A percentile compares a stretch with the other conserved stretches of the same genome.
Evolutionary conservation across 169 alveolate genomes (phyloP).

Genomic region (Plasmodium gonderi): DNA sequence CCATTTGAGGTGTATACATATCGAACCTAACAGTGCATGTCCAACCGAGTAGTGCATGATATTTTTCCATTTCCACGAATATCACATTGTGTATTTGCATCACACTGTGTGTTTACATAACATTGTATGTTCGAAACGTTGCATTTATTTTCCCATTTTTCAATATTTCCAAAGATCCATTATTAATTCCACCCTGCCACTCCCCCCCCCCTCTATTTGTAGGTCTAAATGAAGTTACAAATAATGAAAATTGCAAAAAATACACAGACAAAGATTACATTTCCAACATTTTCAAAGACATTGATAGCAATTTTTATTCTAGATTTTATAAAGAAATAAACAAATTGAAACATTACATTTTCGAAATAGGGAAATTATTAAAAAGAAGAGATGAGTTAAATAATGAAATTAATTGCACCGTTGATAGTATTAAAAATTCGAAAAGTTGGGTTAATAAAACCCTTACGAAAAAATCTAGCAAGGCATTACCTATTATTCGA

Average conservation of each 20-base stretch:
- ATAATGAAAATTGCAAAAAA: slow-evolving; percentile 2
- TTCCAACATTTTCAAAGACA: neutral
- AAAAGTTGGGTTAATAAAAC: slow-evolving; percentile 9
- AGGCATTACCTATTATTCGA: slow-evolving; percentile 15
- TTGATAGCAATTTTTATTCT: slow-evolving; percentile 7
- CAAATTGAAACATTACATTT: slow-evolving; percentile 12
- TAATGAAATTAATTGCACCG: neutral
- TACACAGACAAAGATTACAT: slow-evolving; percentile 19
- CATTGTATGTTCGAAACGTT: no score
- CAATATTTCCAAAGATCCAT: no score
- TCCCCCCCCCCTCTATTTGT: neutral
- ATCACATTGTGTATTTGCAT: no score
- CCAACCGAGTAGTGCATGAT: no score
- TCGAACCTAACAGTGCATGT: neutral
- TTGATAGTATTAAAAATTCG: slow-evolving; percentile 26
- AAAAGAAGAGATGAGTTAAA: slow-evolving; percentile 34
- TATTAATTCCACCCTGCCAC: neutral
- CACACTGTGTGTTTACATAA: no score
- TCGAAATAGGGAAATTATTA: slow-evolving; percentile 34
- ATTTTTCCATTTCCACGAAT: no score
- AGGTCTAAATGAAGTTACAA: slow-evolving; percentile 44
- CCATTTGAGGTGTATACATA: neutral
- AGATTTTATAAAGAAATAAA: slow-evolving; percentile 32
- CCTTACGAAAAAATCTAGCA: neutral
- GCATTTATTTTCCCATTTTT: no score